Evolutionary conservation across 2,329 filamentous ascomycete genomes (phyloP).

Genomic region (Rhynchosporium agropyri): DNA sequence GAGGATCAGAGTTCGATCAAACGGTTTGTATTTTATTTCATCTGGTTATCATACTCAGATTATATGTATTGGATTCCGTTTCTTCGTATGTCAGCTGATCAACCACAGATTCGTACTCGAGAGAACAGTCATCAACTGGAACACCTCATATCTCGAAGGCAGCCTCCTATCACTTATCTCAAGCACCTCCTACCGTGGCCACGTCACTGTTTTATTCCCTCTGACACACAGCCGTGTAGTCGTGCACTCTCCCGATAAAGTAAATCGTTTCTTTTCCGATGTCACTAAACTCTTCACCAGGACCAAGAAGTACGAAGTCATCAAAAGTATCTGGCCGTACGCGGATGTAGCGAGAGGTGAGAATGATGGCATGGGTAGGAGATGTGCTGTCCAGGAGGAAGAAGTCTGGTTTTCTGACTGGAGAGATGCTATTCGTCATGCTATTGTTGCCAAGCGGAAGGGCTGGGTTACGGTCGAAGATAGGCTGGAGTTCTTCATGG

Average conservation of each 20-base stretch:
- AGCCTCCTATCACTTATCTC: constrained; percentile 56
- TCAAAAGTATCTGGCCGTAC: constrained; percentile 61
- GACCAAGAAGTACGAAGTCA: constrained; percentile 57
- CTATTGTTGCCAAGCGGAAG: constrained; percentile 39
- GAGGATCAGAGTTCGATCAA: constrained; percentile 34
- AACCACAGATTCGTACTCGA: constrained; percentile 53
- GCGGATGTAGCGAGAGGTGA: constrained; percentile 50
- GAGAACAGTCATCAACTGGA: constrained; percentile 56
- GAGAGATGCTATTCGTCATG: constrained; percentile 50
- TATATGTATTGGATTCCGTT: not conserved
- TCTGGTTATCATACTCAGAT: not conserved
- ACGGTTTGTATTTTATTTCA: constrained; percentile 28
- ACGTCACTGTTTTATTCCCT: constrained; percentile 53
- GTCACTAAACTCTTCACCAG: constrained; percentile 55
- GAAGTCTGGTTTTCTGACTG: constrained; percentile 59
- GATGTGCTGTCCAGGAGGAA: constrained; percentile 55
- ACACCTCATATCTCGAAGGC: constrained; percentile 57
- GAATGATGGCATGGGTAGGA: constrained; percentile 44
- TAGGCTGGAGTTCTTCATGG: constrained; percentile 40
- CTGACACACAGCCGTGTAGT: constrained; percentile 53
- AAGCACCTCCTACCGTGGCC: constrained; percentile 53
- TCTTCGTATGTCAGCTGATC: constrained; percentile 34
- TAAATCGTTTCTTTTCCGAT: constrained; percentile 57
- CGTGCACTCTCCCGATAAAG: constrained; percentile 54
- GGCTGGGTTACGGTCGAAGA: constrained; percentile 41